phyloP scores from a whole-genome alignment of 768 basidiomycete species.

The Mycena epipterygia region DNA sequence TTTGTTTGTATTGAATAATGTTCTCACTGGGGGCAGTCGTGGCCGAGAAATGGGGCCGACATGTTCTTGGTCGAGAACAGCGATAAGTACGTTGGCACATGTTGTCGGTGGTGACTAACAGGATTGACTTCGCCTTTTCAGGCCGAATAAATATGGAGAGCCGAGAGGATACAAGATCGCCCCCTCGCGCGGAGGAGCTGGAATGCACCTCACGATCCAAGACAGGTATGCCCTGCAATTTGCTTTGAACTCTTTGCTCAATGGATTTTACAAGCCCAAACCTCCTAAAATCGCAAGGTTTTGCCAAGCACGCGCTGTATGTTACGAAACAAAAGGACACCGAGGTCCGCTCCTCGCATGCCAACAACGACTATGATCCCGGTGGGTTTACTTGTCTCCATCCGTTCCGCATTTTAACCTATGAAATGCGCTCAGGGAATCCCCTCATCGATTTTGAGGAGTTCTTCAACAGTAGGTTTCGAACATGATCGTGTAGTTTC shows the following conservation, averaged over 20 bases:
- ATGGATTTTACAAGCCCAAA: conserved; percentile 40
- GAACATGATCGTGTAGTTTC: conserved; percentile 48
- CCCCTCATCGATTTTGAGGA: conserved; percentile 63
- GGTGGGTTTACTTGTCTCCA: conserved; percentile 38
- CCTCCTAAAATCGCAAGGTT: conserved; percentile 63
- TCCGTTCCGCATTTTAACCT: not conserved
- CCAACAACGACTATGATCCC: conserved; percentile 67
- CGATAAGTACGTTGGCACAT: conserved; percentile 39
- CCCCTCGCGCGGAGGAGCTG: conserved; percentile 50
- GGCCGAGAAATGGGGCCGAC: conserved; percentile 60
- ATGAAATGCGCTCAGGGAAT: conserved; percentile 8
- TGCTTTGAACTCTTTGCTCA: not conserved
- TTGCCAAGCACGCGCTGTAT: conserved; percentile 66
- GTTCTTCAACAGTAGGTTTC: conserved; percentile 59
- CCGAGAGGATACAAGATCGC: conserved; percentile 64
- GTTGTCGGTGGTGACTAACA: not conserved
- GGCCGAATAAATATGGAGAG: conserved; percentile 60
- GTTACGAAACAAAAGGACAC: conserved; percentile 64
- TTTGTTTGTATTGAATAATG: not conserved
- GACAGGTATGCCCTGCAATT: conserved; percentile 14
- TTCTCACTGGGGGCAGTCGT: conserved; percentile 33
- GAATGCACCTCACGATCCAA: conserved; percentile 45
- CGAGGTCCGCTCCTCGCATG: conserved; percentile 58
- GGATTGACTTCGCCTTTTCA: conserved; percentile 4
- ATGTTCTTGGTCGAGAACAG: conserved; percentile 62